Base-by-base conservation (phyloP, 1,284 basidiomycete genomes). In the Irpex lacteus region DNA sequence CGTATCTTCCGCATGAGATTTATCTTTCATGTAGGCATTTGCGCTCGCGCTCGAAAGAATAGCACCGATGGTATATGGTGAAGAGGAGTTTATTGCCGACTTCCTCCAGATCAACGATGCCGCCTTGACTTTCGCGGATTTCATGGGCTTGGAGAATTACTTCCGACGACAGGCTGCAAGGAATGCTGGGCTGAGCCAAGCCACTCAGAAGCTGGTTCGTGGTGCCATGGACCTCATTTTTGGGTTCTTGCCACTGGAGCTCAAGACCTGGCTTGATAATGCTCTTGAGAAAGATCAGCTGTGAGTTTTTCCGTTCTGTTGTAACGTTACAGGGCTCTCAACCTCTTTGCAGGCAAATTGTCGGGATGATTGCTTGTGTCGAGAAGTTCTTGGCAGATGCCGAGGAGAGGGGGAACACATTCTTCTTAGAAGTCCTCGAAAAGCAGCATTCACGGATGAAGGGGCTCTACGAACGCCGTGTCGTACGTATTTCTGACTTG, bases 161-260 rank as follows among this genome's bases (percentile, higher is more conserved):
- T 98, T 98, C 81, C 84, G 94, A 26, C 83, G 96, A 47, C 92
- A 98, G 71, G 97, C 97, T 2, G 84, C 91, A 7, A 82, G 91
- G n/a, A 82, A 85, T 56, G 82, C 84, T 13, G 88, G 87, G 1
- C 79, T 94, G 55, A 88, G 86, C 64, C 81, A 84, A 59, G 78
- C 86, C 15, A 95, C 95, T 19, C 74, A 84, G 64, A 96, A 96
- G 77, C 85, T 98, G 8, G 85, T 95, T 32, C 86, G 92, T 26
- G 88, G 89, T 5, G 94, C 95, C 18, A 88, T 98, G 89, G 96
- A 98, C 69, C 80, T 98, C 58, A 95, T 98, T 64, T 99, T 98
- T 75, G 94, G 95, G 6, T 98, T 97, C 78, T 78, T 99, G 18
- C 89, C 91, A 3, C 81, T 82, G 1, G 95, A 98, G 73, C 70